Percentiles rank a stretch among this genome's conserved stretches.
phyloP scores from a whole-genome alignment of 306 rosid species.

The Malus asiatica region DNA sequence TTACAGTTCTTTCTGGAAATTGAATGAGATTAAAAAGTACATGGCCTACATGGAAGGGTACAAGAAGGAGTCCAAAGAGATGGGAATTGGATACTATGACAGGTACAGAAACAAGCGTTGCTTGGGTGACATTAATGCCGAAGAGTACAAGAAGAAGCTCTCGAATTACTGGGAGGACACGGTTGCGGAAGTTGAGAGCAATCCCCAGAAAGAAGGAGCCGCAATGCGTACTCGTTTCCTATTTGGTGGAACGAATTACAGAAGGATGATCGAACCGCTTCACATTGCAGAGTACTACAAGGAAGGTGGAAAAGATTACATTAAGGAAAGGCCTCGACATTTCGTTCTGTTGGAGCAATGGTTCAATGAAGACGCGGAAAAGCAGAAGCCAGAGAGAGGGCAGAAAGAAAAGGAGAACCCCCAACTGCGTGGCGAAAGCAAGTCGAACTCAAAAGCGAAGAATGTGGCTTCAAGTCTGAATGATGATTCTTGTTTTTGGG shows the following conservation, averaged over 20 bases:
- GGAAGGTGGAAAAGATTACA: conserved; percentile 8
- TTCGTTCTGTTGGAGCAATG: conserved; percentile 37
- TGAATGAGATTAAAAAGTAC: conserved; percentile 25
- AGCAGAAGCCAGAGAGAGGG: neutral
- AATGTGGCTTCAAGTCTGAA: conserved; percentile 34
- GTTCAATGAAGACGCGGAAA: neutral
- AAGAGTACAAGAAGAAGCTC: conserved; percentile 20
- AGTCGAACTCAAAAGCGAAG: neutral
- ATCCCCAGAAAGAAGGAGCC: conserved; percentile 40
- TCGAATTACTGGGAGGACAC: conserved; percentile 36
- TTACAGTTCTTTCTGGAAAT: conserved; percentile 20
- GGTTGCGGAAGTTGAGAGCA: conserved; percentile 40
- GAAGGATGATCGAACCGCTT: conserved; percentile 68
- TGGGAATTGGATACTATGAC: conserved; percentile 47
- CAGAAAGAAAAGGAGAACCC: too few species aligned
- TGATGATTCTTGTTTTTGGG: conserved; percentile 77
- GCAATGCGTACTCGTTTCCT: conserved; percentile 32
- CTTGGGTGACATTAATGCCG: conserved; percentile 1
- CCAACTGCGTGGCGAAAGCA: too few species aligned
- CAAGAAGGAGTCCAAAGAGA: conserved; percentile 27
- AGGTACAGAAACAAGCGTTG: conserved; percentile 12
- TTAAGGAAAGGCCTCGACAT: conserved; percentile 30
- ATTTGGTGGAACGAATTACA: conserved; percentile 35
- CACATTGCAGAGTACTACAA: conserved; percentile 43
- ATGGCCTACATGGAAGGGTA: conserved; percentile 66